These are phyloP conservation scores for Herpetospermum pedunculosum DNA, from an alignment of 306 rosid genomes.

Conservation along the genomic window DNA sequence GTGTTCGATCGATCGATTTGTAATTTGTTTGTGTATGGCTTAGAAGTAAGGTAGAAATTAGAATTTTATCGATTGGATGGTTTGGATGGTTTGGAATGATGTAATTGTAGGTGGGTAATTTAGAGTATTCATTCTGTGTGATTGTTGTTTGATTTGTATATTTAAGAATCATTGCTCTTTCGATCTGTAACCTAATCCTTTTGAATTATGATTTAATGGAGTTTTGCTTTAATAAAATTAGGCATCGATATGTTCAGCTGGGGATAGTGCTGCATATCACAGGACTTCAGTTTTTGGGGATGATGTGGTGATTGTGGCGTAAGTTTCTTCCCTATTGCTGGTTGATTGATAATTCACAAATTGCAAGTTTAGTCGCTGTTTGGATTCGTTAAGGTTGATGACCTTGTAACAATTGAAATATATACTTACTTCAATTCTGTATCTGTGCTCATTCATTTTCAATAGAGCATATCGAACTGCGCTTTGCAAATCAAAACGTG, in stretches of 20 bases:
- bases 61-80: not conserved
- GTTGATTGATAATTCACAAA: not conserved
- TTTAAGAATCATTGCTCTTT: not conserved
- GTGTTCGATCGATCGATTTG: not conserved
- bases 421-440: not conserved
- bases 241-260: conserved; percentile 80
- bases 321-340: conserved; percentile 22
- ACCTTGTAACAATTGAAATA: not conserved
- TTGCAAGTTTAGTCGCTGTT: too few relatives aligned
- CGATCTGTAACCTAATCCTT: not conserved
- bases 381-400: too few relatives aligned
- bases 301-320: conserved; percentile 94
- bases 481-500: conserved; percentile 78
- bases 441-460: not conserved
- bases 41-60: not conserved
- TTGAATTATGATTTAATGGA: not conserved
- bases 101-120: not conserved
- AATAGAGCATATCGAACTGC: conserved; percentile 77
- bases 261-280: conserved; percentile 86
- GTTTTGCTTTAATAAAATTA: conserved; percentile 9
- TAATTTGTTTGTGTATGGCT: not conserved
- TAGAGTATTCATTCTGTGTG: not conserved
- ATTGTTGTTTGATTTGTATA: not conserved
- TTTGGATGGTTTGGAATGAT: not conserved
- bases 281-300: conserved; percentile 62